These are phyloP conservation scores for Coemansia sp. DNA, from an alignment of 192 early-diverging fungal species.

Conservation along the genomic window DNA sequence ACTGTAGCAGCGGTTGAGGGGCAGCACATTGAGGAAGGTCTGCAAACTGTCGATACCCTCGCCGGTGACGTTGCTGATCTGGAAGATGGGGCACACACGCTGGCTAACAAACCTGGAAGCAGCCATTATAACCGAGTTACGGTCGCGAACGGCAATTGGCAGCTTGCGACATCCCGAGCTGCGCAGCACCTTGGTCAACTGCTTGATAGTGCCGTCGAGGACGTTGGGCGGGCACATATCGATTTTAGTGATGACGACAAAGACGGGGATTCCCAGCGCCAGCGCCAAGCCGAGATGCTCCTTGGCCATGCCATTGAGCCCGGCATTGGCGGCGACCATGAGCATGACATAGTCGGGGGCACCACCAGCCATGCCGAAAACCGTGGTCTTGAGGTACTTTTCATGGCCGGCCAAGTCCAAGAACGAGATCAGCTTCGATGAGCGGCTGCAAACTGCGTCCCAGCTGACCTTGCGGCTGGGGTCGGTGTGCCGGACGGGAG, in stretches of 20 bases:
- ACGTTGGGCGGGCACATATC: slow-evolving; percentile 89
- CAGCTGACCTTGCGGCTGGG: slow-evolving; percentile 63
- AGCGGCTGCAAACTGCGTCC: slow-evolving; percentile 76
- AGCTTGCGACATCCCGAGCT: slow-evolving; percentile 88
- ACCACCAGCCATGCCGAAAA: slow-evolving; percentile 91
- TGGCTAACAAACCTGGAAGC: slow-evolving; percentile 82
- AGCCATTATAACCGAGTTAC: slow-evolving; percentile 73
- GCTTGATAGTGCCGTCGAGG: slow-evolving; percentile 77
- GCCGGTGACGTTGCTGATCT: slow-evolving; percentile 88
- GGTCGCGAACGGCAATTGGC: slow-evolving; percentile 78
- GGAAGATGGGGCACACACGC: slow-evolving; percentile 92
- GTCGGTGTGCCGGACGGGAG: slow-evolving; percentile 33
- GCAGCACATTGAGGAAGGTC: slow-evolving; percentile 83
- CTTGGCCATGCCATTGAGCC: slow-evolving; percentile 90
- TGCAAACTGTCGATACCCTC: slow-evolving; percentile 71
- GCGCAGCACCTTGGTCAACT: slow-evolving; percentile 80
- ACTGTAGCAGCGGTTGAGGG: slow-evolving; percentile 51
- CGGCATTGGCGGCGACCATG: slow-evolving; percentile 82
- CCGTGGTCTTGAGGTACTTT: slow-evolving; percentile 93
- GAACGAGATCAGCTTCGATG: slow-evolving; percentile 74
- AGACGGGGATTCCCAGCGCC: slow-evolving; percentile 82
- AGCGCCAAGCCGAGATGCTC: slow-evolving; percentile 90
- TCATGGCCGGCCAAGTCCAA: slow-evolving; percentile 88
- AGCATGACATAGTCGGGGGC: slow-evolving; percentile 92
- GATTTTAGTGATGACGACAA: slow-evolving; percentile 92